Percentiles rank a stretch among this genome's conserved stretches.
phyloP scores from a whole-genome alignment of 1,284 basidiomycete species.

The Schizopora paradoxa region DNA sequence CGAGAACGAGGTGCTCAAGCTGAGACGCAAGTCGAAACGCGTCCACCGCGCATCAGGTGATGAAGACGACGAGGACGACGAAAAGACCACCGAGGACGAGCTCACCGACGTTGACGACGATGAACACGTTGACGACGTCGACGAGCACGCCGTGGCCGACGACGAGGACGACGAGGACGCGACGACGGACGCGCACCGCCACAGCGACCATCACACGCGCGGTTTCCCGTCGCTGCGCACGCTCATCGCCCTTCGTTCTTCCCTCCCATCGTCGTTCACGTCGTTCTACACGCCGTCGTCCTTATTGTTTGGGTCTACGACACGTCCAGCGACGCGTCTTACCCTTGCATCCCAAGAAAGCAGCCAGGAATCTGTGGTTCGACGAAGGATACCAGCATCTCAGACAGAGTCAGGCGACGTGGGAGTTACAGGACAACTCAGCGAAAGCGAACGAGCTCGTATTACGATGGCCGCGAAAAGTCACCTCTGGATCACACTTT shows the following conservation, averaged over 20 bases:
- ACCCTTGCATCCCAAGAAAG: neutral
- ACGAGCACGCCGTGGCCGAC: neutral
- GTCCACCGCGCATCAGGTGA: neutral
- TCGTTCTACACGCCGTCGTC: constrained; percentile 1
- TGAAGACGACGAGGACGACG: constrained; percentile 1
- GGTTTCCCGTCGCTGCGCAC: constrained; percentile 1
- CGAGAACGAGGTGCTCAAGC: constrained; percentile 8
- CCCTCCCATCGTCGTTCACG: constrained; percentile 11
- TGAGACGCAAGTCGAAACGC: neutral
- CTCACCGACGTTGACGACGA: neutral
- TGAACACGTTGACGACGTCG: neutral
- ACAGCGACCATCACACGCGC: neutral
- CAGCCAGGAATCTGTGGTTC: neutral
- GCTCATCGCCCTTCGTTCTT: neutral
- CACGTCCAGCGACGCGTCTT: constrained; percentile 7
- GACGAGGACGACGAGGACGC: neutral
- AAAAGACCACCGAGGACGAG: neutral
- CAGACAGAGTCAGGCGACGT: neutral
- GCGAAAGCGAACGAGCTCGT: neutral
- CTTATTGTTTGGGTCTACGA: constrained; percentile 8
- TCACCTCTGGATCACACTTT: constrained; percentile 57
- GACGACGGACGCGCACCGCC: constrained; percentile 3
- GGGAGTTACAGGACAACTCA: neutral
- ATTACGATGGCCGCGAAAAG: constrained; percentile 44
- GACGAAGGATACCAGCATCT: too few relatives aligned